These are phyloP conservation scores for Penicillium hordei DNA, from an alignment of 2,329 filamentous ascomycete genomes.

Conservation along the genomic window DNA sequence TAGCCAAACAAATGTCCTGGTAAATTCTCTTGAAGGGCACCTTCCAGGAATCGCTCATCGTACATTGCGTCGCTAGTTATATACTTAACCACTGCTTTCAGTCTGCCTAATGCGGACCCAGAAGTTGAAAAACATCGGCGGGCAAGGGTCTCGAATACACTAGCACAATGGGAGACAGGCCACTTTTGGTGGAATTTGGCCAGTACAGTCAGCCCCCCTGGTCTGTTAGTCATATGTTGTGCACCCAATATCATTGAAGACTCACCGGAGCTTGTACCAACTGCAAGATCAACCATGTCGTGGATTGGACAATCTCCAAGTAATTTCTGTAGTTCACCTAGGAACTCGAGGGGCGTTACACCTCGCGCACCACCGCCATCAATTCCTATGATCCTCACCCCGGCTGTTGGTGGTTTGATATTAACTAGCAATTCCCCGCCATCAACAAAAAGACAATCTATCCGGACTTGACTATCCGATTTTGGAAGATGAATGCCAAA, in stretches of 20 bases:
- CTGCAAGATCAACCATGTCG: constrained; percentile 11
- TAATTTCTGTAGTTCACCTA: constrained; percentile 9
- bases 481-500: neutral
- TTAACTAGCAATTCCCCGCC: constrained; percentile 4
- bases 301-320: constrained; percentile 7
- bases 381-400: constrained; percentile 9
- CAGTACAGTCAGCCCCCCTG: constrained; percentile 8
- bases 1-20: constrained; percentile 1
- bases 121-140: neutral
- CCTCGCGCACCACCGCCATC: constrained; percentile 9
- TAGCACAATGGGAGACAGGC: constrained; percentile 3
- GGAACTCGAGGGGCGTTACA: constrained; percentile 9
- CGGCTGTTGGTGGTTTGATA: constrained; percentile 10
- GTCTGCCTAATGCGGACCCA: neutral
- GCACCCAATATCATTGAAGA: neutral
- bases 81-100: constrained; percentile 10
- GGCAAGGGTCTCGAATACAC: constrained; percentile 10
- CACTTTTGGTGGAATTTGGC: constrained; percentile 12
- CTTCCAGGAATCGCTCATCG: constrained; percentile 5
- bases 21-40: constrained; percentile 6
- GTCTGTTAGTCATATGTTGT: neutral
- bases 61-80: constrained; percentile 11
- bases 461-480: neutral
- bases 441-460: neutral
- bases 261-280: constrained; percentile 10